Conservation (phyloP, 139 green algal species). For the Limnomonas spitsbergensis region DNA sequence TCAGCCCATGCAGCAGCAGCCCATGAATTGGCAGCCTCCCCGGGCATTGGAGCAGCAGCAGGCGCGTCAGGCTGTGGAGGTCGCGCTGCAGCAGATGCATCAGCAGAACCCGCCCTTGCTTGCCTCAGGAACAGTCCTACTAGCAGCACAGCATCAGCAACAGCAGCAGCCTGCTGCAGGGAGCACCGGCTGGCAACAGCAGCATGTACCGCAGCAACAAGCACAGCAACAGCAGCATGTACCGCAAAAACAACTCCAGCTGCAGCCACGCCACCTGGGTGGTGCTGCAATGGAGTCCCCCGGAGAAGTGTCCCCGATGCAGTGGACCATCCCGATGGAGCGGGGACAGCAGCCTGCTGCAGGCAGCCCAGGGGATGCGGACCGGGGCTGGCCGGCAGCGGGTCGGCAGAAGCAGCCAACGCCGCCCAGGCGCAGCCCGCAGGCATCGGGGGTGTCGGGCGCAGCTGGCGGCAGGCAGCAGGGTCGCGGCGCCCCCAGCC, state of each 20-base stretch:
- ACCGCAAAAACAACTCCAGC: slow-evolving; percentile 11
- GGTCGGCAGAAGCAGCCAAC: too few relatives aligned
- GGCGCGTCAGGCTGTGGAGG: slow-evolving; percentile 8
- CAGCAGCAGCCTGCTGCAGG: slow-evolving; percentile 2
- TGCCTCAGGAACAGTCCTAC: too few relatives aligned
- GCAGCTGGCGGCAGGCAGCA: too few relatives aligned
- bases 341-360: too few relatives aligned
- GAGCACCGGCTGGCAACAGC: not conserved
- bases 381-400: too few relatives aligned
- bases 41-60: not conserved
- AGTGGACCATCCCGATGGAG: slow-evolving; percentile 1
- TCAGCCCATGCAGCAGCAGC: slow-evolving; percentile 16
- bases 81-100: slow-evolving; percentile 1
- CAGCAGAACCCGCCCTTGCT: slow-evolving; percentile 5
- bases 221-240: slow-evolving; percentile 6
- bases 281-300: not conserved
- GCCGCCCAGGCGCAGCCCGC: too few relatives aligned
- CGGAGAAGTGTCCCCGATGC: not conserved
- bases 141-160: too few relatives aligned
- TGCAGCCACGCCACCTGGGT: slow-evolving; percentile 12
- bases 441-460: too few relatives aligned
- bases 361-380: too few relatives aligned
- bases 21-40: not conserved
- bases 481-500: too few relatives aligned
- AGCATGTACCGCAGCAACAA: not conserved